Percentiles rank a stretch among this genome's conserved stretches.
phyloP scores from a whole-genome alignment of 2,329 filamentous ascomycete genomes.

The Hymenoscyphus fructigenus region DNA sequence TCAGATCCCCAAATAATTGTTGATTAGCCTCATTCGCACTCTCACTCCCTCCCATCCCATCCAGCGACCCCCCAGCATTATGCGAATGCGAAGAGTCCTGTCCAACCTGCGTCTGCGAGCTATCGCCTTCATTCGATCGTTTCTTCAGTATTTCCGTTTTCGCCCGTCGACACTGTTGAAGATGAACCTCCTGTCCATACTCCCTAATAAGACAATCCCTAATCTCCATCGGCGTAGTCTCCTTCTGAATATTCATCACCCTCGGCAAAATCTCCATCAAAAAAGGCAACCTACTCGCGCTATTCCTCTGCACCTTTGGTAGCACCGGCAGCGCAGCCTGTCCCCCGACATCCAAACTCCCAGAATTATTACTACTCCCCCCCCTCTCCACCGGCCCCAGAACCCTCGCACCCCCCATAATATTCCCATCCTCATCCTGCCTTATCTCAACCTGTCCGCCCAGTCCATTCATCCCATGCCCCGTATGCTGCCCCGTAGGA shows the following conservation, averaged over 20 bases:
- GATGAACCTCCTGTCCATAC: slow-evolving; percentile 36
- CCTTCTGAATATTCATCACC: slow-evolving; percentile 56
- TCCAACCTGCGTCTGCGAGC: not conserved
- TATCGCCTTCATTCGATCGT: slow-evolving; percentile 15
- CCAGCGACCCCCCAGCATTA: slow-evolving; percentile 8
- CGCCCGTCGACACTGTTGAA: slow-evolving; percentile 36
- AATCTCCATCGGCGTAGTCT: slow-evolving; percentile 60
- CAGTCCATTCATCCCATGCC: slow-evolving; percentile 10
- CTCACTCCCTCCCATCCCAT: slow-evolving; percentile 28
- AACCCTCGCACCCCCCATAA: slow-evolving; percentile 33
- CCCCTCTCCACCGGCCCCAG: slow-evolving; percentile 26
- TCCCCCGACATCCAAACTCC: not conserved
- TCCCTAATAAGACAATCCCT: slow-evolving; percentile 51
- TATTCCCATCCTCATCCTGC: slow-evolving; percentile 34
- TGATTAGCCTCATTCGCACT: slow-evolving; percentile 21
- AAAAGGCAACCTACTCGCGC: slow-evolving; percentile 47
- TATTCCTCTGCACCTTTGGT: slow-evolving; percentile 37
- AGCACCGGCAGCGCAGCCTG: slow-evolving; percentile 27
- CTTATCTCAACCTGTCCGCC: slow-evolving; percentile 28
- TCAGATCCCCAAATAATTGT: slow-evolving; percentile 25
- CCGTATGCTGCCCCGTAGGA: slow-evolving; percentile 16
- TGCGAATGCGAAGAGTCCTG: slow-evolving; percentile 8
- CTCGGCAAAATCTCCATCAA: slow-evolving; percentile 59
- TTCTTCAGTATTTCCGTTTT: slow-evolving; percentile 38
- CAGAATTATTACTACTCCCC: slow-evolving; percentile 2